Percentiles rank a stretch among this genome's conserved stretches.
Conservation (phyloP, 306 rosid species). For the Neltuma alba region DNA sequence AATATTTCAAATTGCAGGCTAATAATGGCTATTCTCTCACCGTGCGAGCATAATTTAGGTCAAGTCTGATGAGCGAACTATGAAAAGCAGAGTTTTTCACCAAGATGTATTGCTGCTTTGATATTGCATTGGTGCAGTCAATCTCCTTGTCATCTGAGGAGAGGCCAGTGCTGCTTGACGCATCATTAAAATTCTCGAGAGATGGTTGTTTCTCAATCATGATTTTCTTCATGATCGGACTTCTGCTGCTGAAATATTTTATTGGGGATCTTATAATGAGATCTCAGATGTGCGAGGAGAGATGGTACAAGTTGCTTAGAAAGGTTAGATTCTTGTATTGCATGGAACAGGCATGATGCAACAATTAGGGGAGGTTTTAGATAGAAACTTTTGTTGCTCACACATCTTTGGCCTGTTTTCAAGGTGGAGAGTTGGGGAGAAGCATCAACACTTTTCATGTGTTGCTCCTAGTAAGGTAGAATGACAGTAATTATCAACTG, state of each 20-base stretch:
- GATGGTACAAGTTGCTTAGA: slow-evolving; percentile 43
- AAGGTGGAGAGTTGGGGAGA: slow-evolving; percentile 16
- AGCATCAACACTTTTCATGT: slow-evolving; percentile 56
- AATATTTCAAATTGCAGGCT: not conserved
- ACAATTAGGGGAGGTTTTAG: slow-evolving; percentile 32
- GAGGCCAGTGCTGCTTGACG: slow-evolving; percentile 43
- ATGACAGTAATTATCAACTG: slow-evolving; percentile 45
- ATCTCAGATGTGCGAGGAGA: slow-evolving; percentile 22
- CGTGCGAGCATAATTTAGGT: slow-evolving; percentile 54
- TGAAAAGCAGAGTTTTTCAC: slow-evolving; percentile 27
- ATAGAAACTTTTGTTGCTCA: slow-evolving; percentile 46
- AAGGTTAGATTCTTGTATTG: slow-evolving; percentile 30
- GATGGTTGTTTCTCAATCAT: slow-evolving; percentile 52
- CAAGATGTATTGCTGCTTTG: slow-evolving; percentile 34
- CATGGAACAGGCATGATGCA: slow-evolving; percentile 39
- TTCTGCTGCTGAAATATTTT: slow-evolving; percentile 21
- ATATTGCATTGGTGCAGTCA: slow-evolving; percentile 39
- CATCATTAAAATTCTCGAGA: slow-evolving; percentile 41
- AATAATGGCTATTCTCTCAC: slow-evolving; percentile 43
- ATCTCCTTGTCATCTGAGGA: slow-evolving; percentile 59
- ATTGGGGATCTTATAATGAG: slow-evolving; percentile 26
- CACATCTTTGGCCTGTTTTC: slow-evolving; percentile 34
- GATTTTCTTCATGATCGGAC: slow-evolving; percentile 52
- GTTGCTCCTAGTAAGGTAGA: slow-evolving; percentile 38
- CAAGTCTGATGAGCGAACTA: slow-evolving; percentile 32